Percentiles rank a stretch among this genome's conserved stretches.
phyloP scores from a whole-genome alignment of 2,329 filamentous ascomycete genomes.

The Cladosporium sp. region DNA sequence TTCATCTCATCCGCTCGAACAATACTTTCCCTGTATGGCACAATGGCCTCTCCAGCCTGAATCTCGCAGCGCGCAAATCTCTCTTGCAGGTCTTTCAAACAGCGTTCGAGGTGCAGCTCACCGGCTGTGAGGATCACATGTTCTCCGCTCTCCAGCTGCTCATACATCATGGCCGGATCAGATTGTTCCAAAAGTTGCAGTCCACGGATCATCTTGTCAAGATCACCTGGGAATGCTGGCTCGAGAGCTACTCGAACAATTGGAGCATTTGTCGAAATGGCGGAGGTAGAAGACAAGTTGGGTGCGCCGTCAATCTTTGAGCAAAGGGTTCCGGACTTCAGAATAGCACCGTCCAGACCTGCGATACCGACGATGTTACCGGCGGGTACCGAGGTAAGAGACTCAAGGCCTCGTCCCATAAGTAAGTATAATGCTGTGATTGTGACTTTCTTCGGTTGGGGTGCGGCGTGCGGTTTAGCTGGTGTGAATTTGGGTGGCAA shows the following conservation, averaged over 20 bases:
- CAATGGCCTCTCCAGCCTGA: constrained; percentile 88
- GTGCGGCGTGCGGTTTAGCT: constrained; percentile 64
- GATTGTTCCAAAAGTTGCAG: constrained; percentile 85
- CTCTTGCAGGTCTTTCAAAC: constrained; percentile 86
- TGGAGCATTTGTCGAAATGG: constrained; percentile 66
- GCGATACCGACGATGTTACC: constrained; percentile 94
- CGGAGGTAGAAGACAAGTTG: constrained; percentile 81
- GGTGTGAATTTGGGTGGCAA: constrained; percentile 91
- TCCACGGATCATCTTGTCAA: constrained; percentile 92
- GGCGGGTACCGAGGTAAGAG: constrained; percentile 77
- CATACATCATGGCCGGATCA: constrained; percentile 93
- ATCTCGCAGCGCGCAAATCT: constrained; percentile 92
- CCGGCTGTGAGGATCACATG: constrained; percentile 93
- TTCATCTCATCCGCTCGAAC: constrained; percentile 85
- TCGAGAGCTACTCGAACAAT: constrained; percentile 97
- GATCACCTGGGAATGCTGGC: constrained; percentile 80
- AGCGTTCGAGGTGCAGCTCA: constrained; percentile 89
- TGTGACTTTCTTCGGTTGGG: constrained; percentile 75
- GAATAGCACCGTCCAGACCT: constrained; percentile 84
- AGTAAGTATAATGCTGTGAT: constrained; percentile 88
- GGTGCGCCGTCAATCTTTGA: constrained; percentile 80
- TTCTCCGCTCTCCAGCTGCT: constrained; percentile 87
- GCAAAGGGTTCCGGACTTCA: constrained; percentile 93
- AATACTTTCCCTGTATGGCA: constrained; percentile 92
- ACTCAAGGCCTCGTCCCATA: constrained; percentile 87